Conservation (phyloP, 768 basidiomycete species). For the Podaxis carcinomalis region DNA sequence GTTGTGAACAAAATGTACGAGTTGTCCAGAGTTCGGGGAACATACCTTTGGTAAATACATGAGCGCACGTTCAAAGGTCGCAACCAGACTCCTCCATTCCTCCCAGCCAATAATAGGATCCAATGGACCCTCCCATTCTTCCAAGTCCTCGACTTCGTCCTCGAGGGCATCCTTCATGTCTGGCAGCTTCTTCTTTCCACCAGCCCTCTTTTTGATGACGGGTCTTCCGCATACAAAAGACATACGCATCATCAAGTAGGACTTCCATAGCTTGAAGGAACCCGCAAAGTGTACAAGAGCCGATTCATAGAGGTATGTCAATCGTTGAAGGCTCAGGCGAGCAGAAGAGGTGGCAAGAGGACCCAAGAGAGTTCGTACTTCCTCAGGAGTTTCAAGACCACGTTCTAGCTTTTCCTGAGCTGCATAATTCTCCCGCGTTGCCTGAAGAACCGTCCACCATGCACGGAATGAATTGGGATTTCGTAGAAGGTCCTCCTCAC, state of each 20-base stretch:
- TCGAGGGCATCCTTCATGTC: conserved; percentile 89
- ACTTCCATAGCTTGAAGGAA: conserved; percentile 95
- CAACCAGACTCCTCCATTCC: conserved; percentile 89
- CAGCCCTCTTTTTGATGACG: conserved; percentile 67
- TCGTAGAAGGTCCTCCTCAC: conserved; percentile 91
- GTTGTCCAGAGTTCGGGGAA: conserved; percentile 20
- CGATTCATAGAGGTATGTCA: conserved; percentile 92
- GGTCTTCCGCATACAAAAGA: conserved; percentile 81
- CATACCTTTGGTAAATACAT: conserved; percentile 90
- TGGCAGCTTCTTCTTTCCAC: conserved; percentile 88
- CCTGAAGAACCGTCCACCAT: conserved; percentile 87
- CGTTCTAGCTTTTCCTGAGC: conserved; percentile 53
- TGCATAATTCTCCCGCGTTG: conserved; percentile 62
- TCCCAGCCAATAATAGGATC: conserved; percentile 92
- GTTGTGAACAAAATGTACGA: conserved; percentile 3
- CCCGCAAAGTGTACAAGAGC: conserved; percentile 84
- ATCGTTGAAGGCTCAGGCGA: conserved; percentile 73
- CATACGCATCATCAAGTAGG: conserved; percentile 82
- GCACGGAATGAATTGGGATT: conserved; percentile 89
- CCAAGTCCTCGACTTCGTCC: conserved; percentile 74
- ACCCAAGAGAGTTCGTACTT: conserved; percentile 62
- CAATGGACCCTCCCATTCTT: conserved; percentile 83
- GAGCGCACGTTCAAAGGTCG: conserved; percentile 86
- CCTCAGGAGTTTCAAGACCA: conserved; percentile 41
- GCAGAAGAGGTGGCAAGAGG: conserved; percentile 71